phyloP scores from a whole-genome alignment of 1,284 basidiomycete genomes.

The Malassezia furfur region DNA sequence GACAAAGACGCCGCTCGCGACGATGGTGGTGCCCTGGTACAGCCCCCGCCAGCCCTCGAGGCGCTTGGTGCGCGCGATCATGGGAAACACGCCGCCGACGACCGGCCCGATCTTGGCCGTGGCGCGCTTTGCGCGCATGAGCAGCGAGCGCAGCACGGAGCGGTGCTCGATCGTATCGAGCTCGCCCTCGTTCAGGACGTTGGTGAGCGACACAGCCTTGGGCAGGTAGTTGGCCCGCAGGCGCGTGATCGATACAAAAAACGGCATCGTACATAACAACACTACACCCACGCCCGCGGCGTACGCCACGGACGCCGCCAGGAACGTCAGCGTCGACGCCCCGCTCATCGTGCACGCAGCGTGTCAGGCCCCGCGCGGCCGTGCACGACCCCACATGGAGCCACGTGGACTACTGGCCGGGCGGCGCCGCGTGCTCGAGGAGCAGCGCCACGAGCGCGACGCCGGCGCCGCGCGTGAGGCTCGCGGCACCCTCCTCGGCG shows the following conservation, averaged over 20 bases:
- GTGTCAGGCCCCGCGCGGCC: background rate
- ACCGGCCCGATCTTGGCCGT: conserved; percentile 43
- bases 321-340: background rate
- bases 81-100: conserved; percentile 34
- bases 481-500: conserved; percentile 42
- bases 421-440: background rate
- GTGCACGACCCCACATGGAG: background rate
- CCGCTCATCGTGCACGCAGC: too few species aligned
- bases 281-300: background rate
- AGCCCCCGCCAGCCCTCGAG: conserved; percentile 44
- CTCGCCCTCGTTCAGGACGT: conserved; percentile 41
- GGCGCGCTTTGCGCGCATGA: conserved; percentile 27
- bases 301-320: background rate
- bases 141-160: conserved; percentile 22
- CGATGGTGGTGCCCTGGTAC: conserved; percentile 29
- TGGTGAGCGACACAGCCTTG: conserved; percentile 41
- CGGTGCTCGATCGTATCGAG: background rate
- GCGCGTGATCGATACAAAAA: conserved; percentile 38
- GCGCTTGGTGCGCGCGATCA: conserved; percentile 34
- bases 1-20: background rate
- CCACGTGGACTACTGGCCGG: background rate
- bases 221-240: conserved; percentile 46
- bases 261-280: conserved; percentile 20
- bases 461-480: conserved; percentile 31
- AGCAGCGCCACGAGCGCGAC: background rate